phyloP scores from a whole-genome alignment of 441 rosid genomes.

The Gossypium davidsonii region DNA sequence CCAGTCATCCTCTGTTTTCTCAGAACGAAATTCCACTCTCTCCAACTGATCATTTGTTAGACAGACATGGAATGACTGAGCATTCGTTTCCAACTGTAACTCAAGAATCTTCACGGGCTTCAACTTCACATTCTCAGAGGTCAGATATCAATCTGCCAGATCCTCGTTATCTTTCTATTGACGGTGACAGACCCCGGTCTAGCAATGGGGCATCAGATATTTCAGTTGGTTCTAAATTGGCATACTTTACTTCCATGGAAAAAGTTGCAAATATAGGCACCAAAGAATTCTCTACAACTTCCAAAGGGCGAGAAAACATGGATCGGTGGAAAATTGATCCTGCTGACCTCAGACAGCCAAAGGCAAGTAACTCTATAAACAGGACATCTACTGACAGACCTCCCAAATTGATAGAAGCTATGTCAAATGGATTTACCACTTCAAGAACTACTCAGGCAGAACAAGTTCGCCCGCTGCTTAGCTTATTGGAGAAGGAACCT shows the following conservation, averaged over 20 bases:
- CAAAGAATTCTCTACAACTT: slow-evolving; percentile 26
- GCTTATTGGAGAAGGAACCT: slow-evolving; percentile 97
- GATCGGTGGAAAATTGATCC: slow-evolving; percentile 43
- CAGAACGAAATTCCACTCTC: slow-evolving; percentile 48
- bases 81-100: slow-evolving; percentile 31
- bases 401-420: slow-evolving; percentile 54
- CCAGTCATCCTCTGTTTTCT: slow-evolving; percentile 45
- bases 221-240: slow-evolving; percentile 29
- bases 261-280: slow-evolving; percentile 29
- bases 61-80: slow-evolving; percentile 46
- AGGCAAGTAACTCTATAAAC: slow-evolving; percentile 37
- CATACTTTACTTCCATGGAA: slow-evolving; percentile 30
- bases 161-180: slow-evolving; percentile 34
- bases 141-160: slow-evolving; percentile 52
- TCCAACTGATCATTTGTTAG: slow-evolving; percentile 51
- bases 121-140: slow-evolving; percentile 62
- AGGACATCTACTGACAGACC: slow-evolving; percentile 68
- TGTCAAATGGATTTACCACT: slow-evolving; percentile 51
- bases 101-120: slow-evolving; percentile 64
- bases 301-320: slow-evolving; percentile 36
- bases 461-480: slow-evolving; percentile 92
- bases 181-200: slow-evolving; percentile 55
- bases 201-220: slow-evolving; percentile 49
- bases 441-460: slow-evolving; percentile 46
- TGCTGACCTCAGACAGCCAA: slow-evolving; percentile 50